Evolutionary conservation across 1,284 basidiomycete genomes (phyloP).

Genomic region (Marasmius fiardii): DNA sequence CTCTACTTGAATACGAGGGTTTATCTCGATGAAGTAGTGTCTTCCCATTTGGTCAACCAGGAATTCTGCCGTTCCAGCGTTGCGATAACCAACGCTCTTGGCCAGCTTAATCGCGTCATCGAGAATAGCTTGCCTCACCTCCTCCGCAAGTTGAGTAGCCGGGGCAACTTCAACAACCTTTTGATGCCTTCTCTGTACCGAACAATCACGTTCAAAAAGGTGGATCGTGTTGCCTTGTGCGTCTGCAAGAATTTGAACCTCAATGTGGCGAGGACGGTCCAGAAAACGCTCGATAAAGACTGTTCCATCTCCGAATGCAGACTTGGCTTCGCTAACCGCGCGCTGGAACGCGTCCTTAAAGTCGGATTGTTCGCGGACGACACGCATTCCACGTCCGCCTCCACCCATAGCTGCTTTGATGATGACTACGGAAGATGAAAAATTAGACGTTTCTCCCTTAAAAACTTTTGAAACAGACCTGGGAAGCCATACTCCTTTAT

Average conservation of each 20-base stretch:
- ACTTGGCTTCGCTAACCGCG: constrained; percentile 92
- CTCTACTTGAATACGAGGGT: constrained; percentile 97
- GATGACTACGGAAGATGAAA: constrained; percentile 60
- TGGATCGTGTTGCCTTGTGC: constrained; percentile 91
- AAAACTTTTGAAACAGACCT: constrained; percentile 57
- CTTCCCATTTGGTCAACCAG: constrained; percentile 93
- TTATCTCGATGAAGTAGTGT: constrained; percentile 99
- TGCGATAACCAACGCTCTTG: constrained; percentile 89
- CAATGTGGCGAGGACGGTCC: constrained; percentile 94
- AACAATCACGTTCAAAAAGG: constrained; percentile 98
- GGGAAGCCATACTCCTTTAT: constrained; percentile 97
- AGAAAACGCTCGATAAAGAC: constrained; percentile 99
- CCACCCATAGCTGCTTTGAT: constrained; percentile 99
- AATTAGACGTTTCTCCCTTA: no score
- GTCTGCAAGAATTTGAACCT: constrained; percentile 95
- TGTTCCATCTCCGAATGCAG: constrained; percentile 96
- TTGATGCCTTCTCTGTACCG: constrained; percentile 96
- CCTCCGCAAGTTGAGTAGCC: constrained; percentile 90
- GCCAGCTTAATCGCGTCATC: constrained; percentile 94
- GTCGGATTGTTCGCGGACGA: constrained; percentile 89
- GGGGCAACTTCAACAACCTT: constrained; percentile 99
- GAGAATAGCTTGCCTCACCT: constrained; percentile 86
- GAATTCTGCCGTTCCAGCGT: constrained; percentile 97
- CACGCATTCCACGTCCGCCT: constrained; percentile 98
- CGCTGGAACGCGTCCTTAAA: constrained; percentile 92